Conservation (phyloP, 257 asterid genomes). For the Capsicum rhomboideum region DNA sequence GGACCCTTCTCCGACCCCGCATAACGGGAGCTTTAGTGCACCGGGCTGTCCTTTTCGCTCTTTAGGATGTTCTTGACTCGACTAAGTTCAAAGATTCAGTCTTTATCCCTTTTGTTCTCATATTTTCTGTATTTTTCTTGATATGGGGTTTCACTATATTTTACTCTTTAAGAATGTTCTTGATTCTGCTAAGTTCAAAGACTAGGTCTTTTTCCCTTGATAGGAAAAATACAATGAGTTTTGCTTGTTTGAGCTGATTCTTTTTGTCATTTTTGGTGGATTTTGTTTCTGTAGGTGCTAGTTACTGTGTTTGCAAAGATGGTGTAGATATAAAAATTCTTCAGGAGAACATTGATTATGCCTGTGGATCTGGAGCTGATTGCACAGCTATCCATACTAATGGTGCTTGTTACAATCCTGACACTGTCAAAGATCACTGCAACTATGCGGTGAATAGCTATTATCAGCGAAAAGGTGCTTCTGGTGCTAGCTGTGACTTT, state of each 20-base stretch:
- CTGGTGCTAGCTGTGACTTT: constrained; percentile 60
- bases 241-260: constrained; percentile 15
- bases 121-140: neutral
- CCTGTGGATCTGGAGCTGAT: constrained; percentile 81
- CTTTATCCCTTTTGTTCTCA: neutral
- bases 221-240: neutral
- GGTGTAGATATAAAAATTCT: constrained; percentile 27
- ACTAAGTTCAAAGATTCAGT: neutral
- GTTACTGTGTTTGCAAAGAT: constrained; percentile 52
- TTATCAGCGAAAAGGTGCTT: constrained; percentile 47
- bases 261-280: too few relatives aligned
- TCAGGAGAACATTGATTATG: constrained; percentile 76
- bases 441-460: constrained; percentile 81
- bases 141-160: neutral
- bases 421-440: constrained; percentile 71
- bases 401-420: constrained; percentile 68
- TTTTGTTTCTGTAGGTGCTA: constrained; percentile 33
- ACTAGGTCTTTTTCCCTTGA: neutral
- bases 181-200: neutral
- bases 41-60: too few relatives aligned
- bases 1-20: too few relatives aligned
- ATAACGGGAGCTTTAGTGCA: too few relatives aligned
- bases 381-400: constrained; percentile 45
- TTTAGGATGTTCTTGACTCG: neutral
- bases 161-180: neutral